phyloP scores from a whole-genome alignment of 352 stramenopile genomes.

The Aphanomyces euteiches region DNA sequence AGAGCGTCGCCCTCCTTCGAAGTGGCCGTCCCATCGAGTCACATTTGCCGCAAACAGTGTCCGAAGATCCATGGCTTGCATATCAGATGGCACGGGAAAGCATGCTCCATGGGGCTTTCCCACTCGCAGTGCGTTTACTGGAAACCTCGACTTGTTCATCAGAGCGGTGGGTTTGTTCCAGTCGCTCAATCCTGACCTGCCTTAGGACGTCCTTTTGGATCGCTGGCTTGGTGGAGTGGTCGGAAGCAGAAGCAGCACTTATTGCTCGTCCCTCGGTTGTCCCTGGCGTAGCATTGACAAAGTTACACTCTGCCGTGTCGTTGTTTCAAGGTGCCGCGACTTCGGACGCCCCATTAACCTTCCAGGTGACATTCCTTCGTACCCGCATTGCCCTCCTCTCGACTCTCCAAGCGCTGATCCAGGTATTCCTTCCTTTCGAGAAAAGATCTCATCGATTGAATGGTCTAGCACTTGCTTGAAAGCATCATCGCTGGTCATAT shows the following conservation, averaged over 20 bases:
- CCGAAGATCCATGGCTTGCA: neutral
- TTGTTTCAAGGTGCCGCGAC: conserved; percentile 11
- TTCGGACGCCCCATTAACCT: neutral
- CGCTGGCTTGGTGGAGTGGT: neutral
- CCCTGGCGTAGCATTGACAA: neutral
- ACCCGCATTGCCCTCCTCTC: conserved; percentile 3
- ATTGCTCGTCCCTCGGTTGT: neutral
- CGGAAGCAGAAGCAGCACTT: conserved; percentile 3
- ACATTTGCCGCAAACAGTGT: neutral
- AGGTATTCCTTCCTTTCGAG: conserved; percentile 3
- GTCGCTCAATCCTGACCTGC: neutral
- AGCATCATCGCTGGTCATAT: neutral
- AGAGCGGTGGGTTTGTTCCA: neutral
- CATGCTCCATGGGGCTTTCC: conserved; percentile 23
- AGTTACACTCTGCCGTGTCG: conserved; percentile 1
- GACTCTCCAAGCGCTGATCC: conserved; percentile 10
- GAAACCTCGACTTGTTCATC: neutral
- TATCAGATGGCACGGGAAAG: conserved; percentile 19
- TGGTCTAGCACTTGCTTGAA: conserved; percentile 11
- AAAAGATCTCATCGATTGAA: neutral
- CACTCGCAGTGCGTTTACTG: neutral
- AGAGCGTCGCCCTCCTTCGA: conserved; percentile 6
- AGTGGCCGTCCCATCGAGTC: neutral
- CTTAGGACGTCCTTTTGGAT: conserved; percentile 19
- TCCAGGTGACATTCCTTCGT: neutral